A percentile compares a stretch with the other conserved stretches of the same genome.
Conservation (phyloP, 257 asterid species). For the Solanum clarkiae region DNA sequence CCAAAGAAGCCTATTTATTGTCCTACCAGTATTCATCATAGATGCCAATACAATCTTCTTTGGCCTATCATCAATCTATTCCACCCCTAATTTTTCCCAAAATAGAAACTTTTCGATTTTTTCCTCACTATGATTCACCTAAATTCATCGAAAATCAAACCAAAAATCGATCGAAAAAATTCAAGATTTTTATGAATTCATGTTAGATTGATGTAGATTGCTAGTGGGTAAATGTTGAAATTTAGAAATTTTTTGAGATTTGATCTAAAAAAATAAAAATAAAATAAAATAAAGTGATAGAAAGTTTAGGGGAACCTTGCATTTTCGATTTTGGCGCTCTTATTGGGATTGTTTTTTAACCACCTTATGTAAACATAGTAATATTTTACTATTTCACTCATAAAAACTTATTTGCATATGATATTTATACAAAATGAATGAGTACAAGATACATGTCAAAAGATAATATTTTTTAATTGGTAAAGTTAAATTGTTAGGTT, state of each 20-base stretch:
- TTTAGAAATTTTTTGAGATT: not conserved
- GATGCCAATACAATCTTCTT: conserved; percentile 31
- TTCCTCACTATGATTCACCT: conserved; percentile 1
- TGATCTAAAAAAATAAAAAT: conserved; percentile 5
- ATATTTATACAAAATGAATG: not conserved
- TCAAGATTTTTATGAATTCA: conserved; percentile 15
- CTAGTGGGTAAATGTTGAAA: conserved; percentile 15
- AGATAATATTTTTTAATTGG: not conserved
- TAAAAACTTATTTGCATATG: accelerated
- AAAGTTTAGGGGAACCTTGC: conserved; percentile 22
- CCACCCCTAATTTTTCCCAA: not conserved
- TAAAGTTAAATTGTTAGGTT: too few relatives aligned
- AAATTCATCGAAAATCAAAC: not conserved
- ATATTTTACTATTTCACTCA: not conserved
- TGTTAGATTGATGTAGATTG: not conserved
- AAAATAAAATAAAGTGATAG: conserved; percentile 4
- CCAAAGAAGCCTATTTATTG: conserved; percentile 22
- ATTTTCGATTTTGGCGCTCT: conserved; percentile 26
- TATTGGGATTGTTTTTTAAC: not conserved
- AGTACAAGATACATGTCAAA: not conserved
- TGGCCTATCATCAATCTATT: conserved; percentile 51
- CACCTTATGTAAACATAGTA: not conserved
- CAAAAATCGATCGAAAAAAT: not conserved
- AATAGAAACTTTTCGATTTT: not conserved
- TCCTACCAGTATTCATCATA: conserved; percentile 48